phyloP scores from a whole-genome alignment of 1,139 yeast genomes.

The Hyphopichia buzzinii region DNA sequence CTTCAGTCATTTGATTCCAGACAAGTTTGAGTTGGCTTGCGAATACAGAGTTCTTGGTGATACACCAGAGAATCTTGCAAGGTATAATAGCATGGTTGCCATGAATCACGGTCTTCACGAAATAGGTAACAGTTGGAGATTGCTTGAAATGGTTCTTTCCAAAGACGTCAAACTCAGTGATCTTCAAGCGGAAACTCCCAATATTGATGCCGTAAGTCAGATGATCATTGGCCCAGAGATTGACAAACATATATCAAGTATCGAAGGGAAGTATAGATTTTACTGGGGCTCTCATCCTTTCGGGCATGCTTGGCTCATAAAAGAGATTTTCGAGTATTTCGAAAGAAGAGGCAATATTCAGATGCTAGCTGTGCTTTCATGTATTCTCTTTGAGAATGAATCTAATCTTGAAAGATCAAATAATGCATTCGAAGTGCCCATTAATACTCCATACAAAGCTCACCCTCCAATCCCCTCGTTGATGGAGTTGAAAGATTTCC shows the following conservation, averaged over 20 bases:
- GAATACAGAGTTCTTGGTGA: slow-evolving; percentile 74
- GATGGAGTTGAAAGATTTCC: slow-evolving; percentile 8
- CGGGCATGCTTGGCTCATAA: slow-evolving; percentile 72
- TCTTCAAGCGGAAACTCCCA: slow-evolving; percentile 12
- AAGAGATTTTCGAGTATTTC: slow-evolving; percentile 62
- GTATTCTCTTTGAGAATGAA: slow-evolving; percentile 53
- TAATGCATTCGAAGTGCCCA: slow-evolving; percentile 33
- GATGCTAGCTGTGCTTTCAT: slow-evolving; percentile 87
- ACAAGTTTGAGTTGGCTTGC: slow-evolving; percentile 70
- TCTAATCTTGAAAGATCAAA: slow-evolving; percentile 14
- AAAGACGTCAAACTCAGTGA: slow-evolving; percentile 24
- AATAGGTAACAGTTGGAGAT: slow-evolving; percentile 74
- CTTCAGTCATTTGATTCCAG: slow-evolving; percentile 63
- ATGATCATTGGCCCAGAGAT: slow-evolving; percentile 15
- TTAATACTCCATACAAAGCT: slow-evolving; percentile 47
- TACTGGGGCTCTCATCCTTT: slow-evolving; percentile 84
- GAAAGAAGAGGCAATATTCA: slow-evolving; percentile 69
- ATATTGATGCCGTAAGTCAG: slow-evolving; percentile 17
- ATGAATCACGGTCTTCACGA: slow-evolving; percentile 58
- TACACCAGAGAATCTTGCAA: slow-evolving; percentile 61
- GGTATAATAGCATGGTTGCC: slow-evolving; percentile 74
- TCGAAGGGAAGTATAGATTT: slow-evolving; percentile 28
- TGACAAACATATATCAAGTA: slow-evolving; percentile 12
- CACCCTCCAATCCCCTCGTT: slow-evolving; percentile 33
- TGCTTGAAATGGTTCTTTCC: slow-evolving; percentile 48